phyloP scores from a whole-genome alignment of 495 filamentous ascomycete genomes.

The Aspergillus heteromorphus region DNA sequence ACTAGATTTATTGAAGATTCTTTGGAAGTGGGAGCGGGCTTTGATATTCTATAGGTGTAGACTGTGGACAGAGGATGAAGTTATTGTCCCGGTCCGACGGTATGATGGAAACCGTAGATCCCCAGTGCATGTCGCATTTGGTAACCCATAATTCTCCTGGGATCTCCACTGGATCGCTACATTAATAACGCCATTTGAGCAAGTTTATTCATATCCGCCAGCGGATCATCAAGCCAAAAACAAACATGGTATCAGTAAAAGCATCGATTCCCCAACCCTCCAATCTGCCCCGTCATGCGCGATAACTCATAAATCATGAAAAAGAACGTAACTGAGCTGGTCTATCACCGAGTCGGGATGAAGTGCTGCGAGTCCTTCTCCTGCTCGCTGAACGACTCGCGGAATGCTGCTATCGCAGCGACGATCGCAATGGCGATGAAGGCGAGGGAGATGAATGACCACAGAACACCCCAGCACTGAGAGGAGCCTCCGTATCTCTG shows the following conservation, averaged over 20 bases:
- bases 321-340: neutral
- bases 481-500: constrained; percentile 72
- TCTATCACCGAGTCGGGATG: constrained; percentile 42
- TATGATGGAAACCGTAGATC: neutral
- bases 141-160: neutral
- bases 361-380: constrained; percentile 64
- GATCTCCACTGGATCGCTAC: too few species aligned
- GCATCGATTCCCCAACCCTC: neutral
- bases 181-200: too few species aligned
- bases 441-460: constrained; percentile 62
- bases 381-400: constrained; percentile 60
- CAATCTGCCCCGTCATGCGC: neutral
- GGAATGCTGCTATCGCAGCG: constrained; percentile 70
- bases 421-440: constrained; percentile 70
- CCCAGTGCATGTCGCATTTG: neutral
- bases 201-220: too few species aligned
- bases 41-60: neutral
- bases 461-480: constrained; percentile 77
- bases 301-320: neutral
- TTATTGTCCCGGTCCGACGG: neutral
- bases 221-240: neutral
- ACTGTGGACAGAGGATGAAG: neutral
- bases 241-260: neutral
- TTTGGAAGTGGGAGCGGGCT: neutral
- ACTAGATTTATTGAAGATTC: neutral